Base-by-base conservation (phyloP, 768 basidiomycete species). In the Kwoniella newhampshirensis region DNA sequence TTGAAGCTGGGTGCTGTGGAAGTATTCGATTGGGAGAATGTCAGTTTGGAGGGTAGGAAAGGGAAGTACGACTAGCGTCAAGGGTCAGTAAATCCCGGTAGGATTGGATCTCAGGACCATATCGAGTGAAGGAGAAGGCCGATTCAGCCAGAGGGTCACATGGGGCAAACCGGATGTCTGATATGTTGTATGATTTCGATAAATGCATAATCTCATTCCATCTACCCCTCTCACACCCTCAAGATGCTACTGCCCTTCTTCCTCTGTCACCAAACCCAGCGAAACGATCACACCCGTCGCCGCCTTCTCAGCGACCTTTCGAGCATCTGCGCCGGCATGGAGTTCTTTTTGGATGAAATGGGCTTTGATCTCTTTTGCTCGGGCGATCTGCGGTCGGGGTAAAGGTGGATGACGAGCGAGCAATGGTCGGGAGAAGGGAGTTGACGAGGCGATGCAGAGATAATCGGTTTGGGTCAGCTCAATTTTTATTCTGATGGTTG, bases 241-340 rank as follows among this genome's bases (percentile, higher is more conserved):
- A 32, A 4, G n/a, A 50, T 54, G 40, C 60, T 57, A 48, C 45
- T 62, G 57, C 49, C 70, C 76, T 62, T 73, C 76, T 58, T 81
- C 82, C 47, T 83, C 81, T 60, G 83, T 80, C 72, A 91, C 87
- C 59, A 91, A 79, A 0, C 89, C 89, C 11, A 92, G 82, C 7
- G 86, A 84, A 4, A 87, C 83, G 51, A 87, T 84, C 8, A 84
- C 87, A 0, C 87, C 87, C 64, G 86, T 86, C 2, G 86, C 85
- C 17, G 85, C 79, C 37, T 86, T 80, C 57, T 88, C 86, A 0
- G 87, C 85, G 5, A 81, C 80, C 64, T 91, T 87, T 62, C 84
- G 83, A 7, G 85, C 85, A 62, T 88, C 86, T 50, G 82, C 83
- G 21, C 84, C 83, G 62, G 85, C 82, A 51, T 82, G 82, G 57